Evolutionary conservation across 164 flowering plant genomes (phyloP).

Genomic region (Stephania yunnanensis): DNA sequence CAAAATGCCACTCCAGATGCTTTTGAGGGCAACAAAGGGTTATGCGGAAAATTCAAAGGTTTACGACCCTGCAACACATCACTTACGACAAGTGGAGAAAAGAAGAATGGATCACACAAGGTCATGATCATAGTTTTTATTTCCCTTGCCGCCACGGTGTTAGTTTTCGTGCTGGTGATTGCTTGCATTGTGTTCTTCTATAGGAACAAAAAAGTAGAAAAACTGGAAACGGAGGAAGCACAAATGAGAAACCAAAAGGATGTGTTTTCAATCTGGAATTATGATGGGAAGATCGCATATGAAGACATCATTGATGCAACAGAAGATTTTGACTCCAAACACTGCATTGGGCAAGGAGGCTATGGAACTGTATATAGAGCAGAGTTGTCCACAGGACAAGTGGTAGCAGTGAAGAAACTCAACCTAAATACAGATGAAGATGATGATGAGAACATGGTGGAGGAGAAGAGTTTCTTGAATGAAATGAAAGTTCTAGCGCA

Average conservation of each 20-base stretch:
- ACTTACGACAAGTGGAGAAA: too few species aligned
- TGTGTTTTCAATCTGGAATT: constrained; percentile 1
- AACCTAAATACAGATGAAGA: constrained; percentile 37
- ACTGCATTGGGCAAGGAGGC: constrained; percentile 84
- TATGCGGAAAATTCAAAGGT: not conserved
- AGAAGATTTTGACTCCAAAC: constrained; percentile 57
- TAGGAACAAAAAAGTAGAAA: not conserved
- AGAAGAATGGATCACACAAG: not conserved
- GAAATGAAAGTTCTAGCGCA: constrained; percentile 72
- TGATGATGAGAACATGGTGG: constrained; percentile 17
- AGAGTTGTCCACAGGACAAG: constrained; percentile 28
- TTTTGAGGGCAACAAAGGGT: constrained; percentile 1
- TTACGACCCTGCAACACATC: not conserved
- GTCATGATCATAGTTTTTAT: not conserved
- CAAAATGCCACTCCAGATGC: not conserved
- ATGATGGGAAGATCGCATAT: constrained; percentile 1
- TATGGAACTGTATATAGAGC: constrained; percentile 75
- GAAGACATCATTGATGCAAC: constrained; percentile 24
- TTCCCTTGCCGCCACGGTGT: not conserved
- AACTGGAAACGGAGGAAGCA: not conserved
- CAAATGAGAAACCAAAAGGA: not conserved
- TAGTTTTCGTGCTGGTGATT: not conserved
- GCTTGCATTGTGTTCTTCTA: not conserved
- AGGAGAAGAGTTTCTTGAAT: constrained; percentile 54
- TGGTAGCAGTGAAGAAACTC: constrained; percentile 74